Percentiles rank a stretch among this genome's conserved stretches.
Conservation (phyloP, 2,329 filamentous ascomycete genomes). For the Pseudohalonectria lignicola region DNA sequence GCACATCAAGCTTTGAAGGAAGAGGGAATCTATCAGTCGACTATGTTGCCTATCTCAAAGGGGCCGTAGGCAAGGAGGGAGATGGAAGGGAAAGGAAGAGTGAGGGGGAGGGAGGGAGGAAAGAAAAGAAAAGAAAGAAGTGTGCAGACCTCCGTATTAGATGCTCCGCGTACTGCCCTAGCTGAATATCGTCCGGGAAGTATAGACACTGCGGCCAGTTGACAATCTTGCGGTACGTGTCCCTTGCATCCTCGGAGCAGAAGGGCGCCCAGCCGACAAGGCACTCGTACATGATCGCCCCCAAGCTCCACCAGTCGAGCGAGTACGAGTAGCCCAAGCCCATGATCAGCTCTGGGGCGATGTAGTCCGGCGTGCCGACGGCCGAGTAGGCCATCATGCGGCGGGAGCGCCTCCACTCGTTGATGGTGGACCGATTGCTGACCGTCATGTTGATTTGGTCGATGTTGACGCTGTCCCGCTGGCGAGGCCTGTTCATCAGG, state of each 20-base stretch:
- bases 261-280: slow-evolving; percentile 76
- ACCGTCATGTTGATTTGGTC: slow-evolving; percentile 72
- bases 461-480: slow-evolving; percentile 64
- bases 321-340: slow-evolving; percentile 67
- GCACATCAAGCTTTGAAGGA: slow-evolving; percentile 52
- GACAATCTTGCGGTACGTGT: slow-evolving; percentile 72
- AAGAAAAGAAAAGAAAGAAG: slow-evolving; percentile 11
- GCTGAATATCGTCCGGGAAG: slow-evolving; percentile 63
- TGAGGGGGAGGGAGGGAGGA: no score
- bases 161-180: slow-evolving; percentile 58
- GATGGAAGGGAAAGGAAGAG: neutral
- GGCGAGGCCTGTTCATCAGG: slow-evolving; percentile 32
- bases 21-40: neutral
- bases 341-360: slow-evolving; percentile 70
- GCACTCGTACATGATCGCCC: slow-evolving; percentile 80
- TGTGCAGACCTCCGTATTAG: slow-evolving; percentile 65
- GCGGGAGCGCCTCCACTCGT: slow-evolving; percentile 71
- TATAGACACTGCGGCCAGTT: slow-evolving; percentile 67
- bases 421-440: slow-evolving; percentile 67
- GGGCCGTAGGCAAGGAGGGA: neutral
- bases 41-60: neutral
- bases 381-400: slow-evolving; percentile 74
- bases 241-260: slow-evolving; percentile 65
- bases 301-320: slow-evolving; percentile 77
- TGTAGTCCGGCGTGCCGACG: slow-evolving; percentile 70